phyloP scores from a whole-genome alignment of 768 basidiomycete genomes.

The Rhodotorula babjevae region DNA sequence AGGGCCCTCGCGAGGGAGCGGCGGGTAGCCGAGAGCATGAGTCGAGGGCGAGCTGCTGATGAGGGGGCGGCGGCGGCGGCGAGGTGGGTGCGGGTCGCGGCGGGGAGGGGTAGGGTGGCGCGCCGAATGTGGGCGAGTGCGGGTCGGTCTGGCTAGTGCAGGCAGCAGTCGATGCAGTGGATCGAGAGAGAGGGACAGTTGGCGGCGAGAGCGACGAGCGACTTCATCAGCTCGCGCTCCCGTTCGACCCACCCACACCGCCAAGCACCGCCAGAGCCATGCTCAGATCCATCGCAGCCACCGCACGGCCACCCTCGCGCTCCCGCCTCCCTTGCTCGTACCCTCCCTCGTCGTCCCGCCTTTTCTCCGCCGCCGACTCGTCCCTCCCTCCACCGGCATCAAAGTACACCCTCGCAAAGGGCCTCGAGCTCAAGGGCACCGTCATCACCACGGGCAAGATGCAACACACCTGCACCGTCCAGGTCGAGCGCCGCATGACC shows the following conservation, averaged over 20 bases:
- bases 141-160: too few relatives aligned
- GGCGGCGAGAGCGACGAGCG: too few relatives aligned
- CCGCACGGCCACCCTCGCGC: neutral
- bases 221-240: too few relatives aligned
- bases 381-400: slow-evolving; percentile 13
- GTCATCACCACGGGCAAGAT: slow-evolving; percentile 27
- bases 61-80: neutral
- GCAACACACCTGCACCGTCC: slow-evolving; percentile 26
- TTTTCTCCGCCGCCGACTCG: neutral
- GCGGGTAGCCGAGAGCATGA: slow-evolving; percentile 9
- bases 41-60: neutral
- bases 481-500: slow-evolving; percentile 32
- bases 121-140: too few relatives aligned
- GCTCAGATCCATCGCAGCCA: neutral
- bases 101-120: too few relatives aligned
- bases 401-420: slow-evolving; percentile 27
- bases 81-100: neutral
- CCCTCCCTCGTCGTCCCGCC: neutral
- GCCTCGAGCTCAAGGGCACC: slow-evolving; percentile 30
- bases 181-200: too few relatives aligned
- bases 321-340: neutral
- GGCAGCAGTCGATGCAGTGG: too few relatives aligned
- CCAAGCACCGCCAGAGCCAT: too few relatives aligned
- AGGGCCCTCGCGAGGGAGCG: neutral
- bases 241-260: too few relatives aligned